A percentile compares a stretch with the other conserved stretches of the same genome.
These are phyloP conservation scores for Gentiana dahurica DNA, from an alignment of 257 asterid genomes.

Conservation along the genomic window DNA sequence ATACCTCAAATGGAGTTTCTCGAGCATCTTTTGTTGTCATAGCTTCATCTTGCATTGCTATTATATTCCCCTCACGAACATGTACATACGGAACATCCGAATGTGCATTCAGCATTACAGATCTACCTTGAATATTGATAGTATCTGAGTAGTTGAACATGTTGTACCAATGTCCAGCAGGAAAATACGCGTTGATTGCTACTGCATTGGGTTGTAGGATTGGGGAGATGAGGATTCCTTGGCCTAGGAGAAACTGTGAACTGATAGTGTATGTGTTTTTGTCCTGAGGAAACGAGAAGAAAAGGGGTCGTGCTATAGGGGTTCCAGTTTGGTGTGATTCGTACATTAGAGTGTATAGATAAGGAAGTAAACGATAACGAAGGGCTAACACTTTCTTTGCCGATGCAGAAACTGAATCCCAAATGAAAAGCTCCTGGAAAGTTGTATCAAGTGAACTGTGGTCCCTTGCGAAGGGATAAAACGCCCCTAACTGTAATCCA, in stretches of 20 bases:
- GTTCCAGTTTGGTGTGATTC: slow-evolving; percentile 80
- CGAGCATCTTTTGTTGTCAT: slow-evolving; percentile 69
- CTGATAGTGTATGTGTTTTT: slow-evolving; percentile 49
- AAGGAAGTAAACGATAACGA: slow-evolving; percentile 76
- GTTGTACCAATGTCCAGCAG: slow-evolving; percentile 76
- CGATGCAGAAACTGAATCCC: slow-evolving; percentile 82
- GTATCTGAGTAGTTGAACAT: slow-evolving; percentile 60
- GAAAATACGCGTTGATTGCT: slow-evolving; percentile 51
- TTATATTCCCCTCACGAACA: slow-evolving; percentile 55
- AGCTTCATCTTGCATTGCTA: slow-evolving; percentile 91
- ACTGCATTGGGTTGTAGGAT: slow-evolving; percentile 45
- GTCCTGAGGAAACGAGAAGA: slow-evolving; percentile 57
- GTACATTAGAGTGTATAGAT: slow-evolving; percentile 60
- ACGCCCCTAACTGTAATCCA: slow-evolving; percentile 41
- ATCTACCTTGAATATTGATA: slow-evolving; percentile 24
- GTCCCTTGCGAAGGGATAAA: slow-evolving; percentile 91
- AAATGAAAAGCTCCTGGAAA: slow-evolving; percentile 91
- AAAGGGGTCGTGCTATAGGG: slow-evolving; percentile 76
- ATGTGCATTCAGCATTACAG: slow-evolving; percentile 55
- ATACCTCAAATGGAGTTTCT: slow-evolving; percentile 64
- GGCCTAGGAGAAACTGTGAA: slow-evolving; percentile 79
- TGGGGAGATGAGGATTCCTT: slow-evolving; percentile 73
- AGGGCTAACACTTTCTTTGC: slow-evolving; percentile 84
- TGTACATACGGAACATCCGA: slow-evolving; percentile 61
- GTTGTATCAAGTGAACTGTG: slow-evolving; percentile 82